Evolutionary conservation across 148 eudicot species (phyloP).

Genomic region (Talinum fruticosum): DNA sequence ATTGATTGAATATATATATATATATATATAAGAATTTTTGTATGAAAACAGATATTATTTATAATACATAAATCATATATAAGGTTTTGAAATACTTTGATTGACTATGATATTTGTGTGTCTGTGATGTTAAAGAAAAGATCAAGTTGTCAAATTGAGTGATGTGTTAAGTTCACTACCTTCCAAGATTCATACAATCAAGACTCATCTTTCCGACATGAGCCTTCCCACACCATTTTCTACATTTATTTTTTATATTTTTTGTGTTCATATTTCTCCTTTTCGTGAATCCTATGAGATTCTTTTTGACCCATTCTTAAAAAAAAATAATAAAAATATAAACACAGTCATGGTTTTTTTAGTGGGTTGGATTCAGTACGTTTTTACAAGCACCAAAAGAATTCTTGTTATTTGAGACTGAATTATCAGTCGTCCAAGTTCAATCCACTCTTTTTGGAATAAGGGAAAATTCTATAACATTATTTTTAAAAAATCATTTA

Average conservation of each 20-base stretch:
- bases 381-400: no score
- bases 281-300: conserved; percentile 5
- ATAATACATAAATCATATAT: no score
- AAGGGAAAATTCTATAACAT: not conserved
- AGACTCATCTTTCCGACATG: not conserved
- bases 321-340: no score
- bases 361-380: no score
- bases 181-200: conserved; percentile 19
- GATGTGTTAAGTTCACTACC: conserved; percentile 7
- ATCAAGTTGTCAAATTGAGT: conserved; percentile 9
- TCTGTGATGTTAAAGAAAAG: not conserved
- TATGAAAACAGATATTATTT: no score
- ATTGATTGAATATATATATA: no score
- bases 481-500: no score
- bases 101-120: not conserved
- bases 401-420: no score
- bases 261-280: not conserved
- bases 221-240: not conserved
- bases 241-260: not conserved
- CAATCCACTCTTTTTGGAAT: not conserved
- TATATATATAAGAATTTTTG: no score
- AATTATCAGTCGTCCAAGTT: no score
- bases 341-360: no score
- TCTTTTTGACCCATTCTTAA: not conserved
- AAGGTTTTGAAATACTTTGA: no score